phyloP scores from a whole-genome alignment of 2,329 filamentous ascomycete genomes.

The Emericellopsis atlantica region DNA sequence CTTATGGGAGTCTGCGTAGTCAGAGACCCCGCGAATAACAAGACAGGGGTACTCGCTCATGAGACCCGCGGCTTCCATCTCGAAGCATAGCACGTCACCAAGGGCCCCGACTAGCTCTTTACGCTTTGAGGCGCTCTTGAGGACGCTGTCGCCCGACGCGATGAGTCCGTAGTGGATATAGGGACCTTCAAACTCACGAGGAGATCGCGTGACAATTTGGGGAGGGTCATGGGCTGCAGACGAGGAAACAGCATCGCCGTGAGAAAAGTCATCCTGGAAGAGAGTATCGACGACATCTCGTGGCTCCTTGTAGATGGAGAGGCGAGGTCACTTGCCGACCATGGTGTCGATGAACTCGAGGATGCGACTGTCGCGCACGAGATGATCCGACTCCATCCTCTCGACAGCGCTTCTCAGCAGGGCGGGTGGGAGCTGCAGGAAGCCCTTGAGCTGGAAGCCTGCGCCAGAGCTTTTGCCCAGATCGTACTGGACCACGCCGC shows the following conservation, averaged over 20 bases:
- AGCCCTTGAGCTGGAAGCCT: conserved; percentile 1
- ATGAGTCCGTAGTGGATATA: conserved; percentile 10
- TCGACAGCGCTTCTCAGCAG: conserved; percentile 2
- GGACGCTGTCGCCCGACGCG: conserved; percentile 20
- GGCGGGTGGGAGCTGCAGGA: conserved; percentile 4
- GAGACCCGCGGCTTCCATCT: conserved; percentile 2
- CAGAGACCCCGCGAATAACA: conserved; percentile 1
- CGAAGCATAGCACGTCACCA: conserved; percentile 1
- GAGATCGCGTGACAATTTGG: background rate
- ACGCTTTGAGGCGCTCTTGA: conserved; percentile 18
- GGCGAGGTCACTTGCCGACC: background rate
- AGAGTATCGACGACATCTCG: too few species aligned
- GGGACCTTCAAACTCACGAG: background rate
- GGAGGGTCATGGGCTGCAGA: background rate
- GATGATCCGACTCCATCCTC: conserved; percentile 2
- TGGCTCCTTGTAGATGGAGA: too few species aligned
- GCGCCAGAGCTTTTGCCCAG: conserved; percentile 2
- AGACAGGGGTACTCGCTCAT: background rate
- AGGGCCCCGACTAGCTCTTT: conserved; percentile 8
- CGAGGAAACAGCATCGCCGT: background rate
- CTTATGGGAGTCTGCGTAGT: conserved; percentile 1
- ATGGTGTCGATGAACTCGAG: background rate
- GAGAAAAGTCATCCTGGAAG: too few species aligned
- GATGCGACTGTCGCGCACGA: conserved; percentile 10
- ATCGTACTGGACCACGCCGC: conserved; percentile 2